Conservation (phyloP, 164 flowering plant species). For the Taxillus chinensis region DNA sequence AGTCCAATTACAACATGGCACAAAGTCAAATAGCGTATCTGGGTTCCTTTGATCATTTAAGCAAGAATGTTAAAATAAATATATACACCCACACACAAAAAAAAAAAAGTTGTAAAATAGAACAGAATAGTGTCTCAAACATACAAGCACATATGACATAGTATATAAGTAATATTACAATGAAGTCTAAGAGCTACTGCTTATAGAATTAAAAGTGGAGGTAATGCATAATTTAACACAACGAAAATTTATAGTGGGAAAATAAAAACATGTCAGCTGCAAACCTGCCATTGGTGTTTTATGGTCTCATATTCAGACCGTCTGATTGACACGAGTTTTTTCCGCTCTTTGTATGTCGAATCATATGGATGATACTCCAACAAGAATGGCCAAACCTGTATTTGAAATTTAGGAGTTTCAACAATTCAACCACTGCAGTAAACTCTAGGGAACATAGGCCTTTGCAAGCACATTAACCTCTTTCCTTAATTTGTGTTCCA, state of each 20-base stretch:
- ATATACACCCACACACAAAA: too few relatives aligned
- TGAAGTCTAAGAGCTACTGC: too few relatives aligned
- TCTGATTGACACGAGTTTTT: slow-evolving; percentile 46
- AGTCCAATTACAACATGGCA: too few relatives aligned
- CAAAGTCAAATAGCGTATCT: too few relatives aligned
- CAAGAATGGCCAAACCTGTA: slow-evolving; percentile 77
- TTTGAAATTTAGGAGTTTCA: slow-evolving; percentile 5
- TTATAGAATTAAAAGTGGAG: too few relatives aligned
- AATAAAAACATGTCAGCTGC: neutral
- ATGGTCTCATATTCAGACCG: slow-evolving; percentile 70
- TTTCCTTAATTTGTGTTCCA: slow-evolving; percentile 62
- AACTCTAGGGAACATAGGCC: neutral
- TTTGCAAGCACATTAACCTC: slow-evolving; percentile 43
- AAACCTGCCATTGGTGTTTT: slow-evolving; percentile 91
- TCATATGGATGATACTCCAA: slow-evolving; percentile 72
- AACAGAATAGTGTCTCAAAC: too few relatives aligned
- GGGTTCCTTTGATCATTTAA: too few relatives aligned
- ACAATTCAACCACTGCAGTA: neutral
- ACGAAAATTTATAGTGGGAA: neutral
- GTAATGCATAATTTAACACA: too few relatives aligned
- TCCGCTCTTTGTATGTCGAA: slow-evolving; percentile 96
- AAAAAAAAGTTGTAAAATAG: too few relatives aligned
- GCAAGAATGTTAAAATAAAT: too few relatives aligned
- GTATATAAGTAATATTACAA: too few relatives aligned
- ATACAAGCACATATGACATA: too few relatives aligned